These are phyloP conservation scores for Elaeis guineensis DNA, from an alignment of 176 grass and related monocot genomes.

Conservation along the genomic window DNA sequence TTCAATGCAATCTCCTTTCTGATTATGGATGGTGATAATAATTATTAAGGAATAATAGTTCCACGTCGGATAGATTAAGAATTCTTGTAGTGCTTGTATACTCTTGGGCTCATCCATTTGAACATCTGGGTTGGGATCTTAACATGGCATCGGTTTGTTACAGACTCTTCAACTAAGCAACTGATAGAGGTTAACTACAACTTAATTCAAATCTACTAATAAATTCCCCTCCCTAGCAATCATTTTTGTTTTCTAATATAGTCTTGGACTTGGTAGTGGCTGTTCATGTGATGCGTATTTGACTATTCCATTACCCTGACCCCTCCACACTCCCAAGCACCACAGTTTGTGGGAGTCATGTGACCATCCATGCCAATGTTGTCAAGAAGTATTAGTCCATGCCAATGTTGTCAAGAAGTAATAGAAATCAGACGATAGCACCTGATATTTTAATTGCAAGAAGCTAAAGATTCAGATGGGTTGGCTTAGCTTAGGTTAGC, in stretches of 20 bases:
- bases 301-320: conserved; percentile 4
- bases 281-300: conserved; percentile 18
- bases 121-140: no score
- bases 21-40: no score
- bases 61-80: no score
- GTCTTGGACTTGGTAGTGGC: conserved; percentile 6
- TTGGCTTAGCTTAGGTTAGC: not conserved
- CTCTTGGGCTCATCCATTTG: no score
- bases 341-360: not conserved
- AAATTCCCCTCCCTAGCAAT: not conserved
- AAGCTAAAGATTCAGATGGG: not conserved
- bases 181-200: no score
- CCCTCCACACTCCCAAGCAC: no score
- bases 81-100: no score
- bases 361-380: not conserved
- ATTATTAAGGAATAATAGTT: no score
- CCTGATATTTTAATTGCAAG: not conserved
- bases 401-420: not conserved
- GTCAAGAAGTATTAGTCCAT: not conserved
- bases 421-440: not conserved
- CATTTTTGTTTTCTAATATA: not conserved
- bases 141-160: no score
- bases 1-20: no score
- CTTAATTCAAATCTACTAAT: no score
- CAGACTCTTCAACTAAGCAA: no score